Conservation (phyloP, 306 rosid genomes). For the Spatholobus suberectus region DNA sequence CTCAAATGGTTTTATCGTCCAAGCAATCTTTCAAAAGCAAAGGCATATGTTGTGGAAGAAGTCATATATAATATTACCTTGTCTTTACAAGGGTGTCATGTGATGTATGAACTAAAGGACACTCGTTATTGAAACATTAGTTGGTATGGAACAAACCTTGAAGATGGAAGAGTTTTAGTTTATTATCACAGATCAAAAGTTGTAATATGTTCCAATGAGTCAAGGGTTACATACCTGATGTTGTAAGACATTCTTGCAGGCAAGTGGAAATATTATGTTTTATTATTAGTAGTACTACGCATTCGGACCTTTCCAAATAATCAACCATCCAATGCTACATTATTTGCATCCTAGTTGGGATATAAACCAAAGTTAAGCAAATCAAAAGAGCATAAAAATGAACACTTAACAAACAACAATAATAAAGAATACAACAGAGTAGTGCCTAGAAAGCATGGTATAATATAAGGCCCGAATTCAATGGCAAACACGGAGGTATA, state of each 20-base stretch:
- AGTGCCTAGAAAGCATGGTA: neutral
- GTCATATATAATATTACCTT: neutral
- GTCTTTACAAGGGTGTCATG: slow-evolving; percentile 22
- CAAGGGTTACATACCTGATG: slow-evolving; percentile 27
- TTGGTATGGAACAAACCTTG: slow-evolving; percentile 23
- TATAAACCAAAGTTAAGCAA: too few species aligned
- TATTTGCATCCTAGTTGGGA: neutral
- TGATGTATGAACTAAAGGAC: slow-evolving; percentile 39
- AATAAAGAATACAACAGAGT: neutral
- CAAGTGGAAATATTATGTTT: slow-evolving; percentile 26
- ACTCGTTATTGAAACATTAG: slow-evolving; percentile 26
- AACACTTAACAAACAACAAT: neutral
- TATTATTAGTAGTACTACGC: neutral
- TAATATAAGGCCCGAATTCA: too few species aligned
- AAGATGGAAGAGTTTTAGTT: slow-evolving; percentile 7
- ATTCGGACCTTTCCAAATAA: neutral
- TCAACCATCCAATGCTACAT: neutral
- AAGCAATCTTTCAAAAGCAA: slow-evolving; percentile 9
- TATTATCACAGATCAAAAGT: slow-evolving; percentile 18
- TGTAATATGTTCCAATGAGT: slow-evolving; percentile 34
- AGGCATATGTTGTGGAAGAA: slow-evolving; percentile 19
- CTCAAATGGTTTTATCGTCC: neutral
- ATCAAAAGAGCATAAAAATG: too few species aligned
- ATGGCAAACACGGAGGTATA: too few species aligned
- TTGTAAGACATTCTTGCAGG: slow-evolving; percentile 20